Percentiles rank a stretch among this genome's conserved stretches.
These are phyloP conservation scores for Alternaria ethzedia DNA, from an alignment of 2,329 filamentous ascomycete genomes.

Conservation along the genomic window DNA sequence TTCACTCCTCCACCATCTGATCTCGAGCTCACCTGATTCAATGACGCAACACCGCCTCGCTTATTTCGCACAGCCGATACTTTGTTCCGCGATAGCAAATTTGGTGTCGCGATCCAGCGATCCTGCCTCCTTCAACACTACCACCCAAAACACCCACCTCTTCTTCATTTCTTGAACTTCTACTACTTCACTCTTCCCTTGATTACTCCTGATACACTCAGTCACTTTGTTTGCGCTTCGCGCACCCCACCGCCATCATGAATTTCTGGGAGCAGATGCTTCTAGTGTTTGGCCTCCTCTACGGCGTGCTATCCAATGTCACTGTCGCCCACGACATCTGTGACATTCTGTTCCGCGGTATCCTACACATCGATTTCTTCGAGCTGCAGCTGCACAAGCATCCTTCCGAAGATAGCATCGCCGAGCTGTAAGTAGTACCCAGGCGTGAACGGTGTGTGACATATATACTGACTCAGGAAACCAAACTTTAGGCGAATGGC, in stretches of 20 bases:
- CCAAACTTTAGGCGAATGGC: too few relatives aligned
- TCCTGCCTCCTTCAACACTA: background rate
- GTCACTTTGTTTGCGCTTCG: background rate
- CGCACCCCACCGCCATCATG: background rate
- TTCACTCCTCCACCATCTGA: background rate
- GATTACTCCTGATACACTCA: background rate
- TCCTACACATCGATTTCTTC: too few relatives aligned
- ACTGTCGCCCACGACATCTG: too few relatives aligned
- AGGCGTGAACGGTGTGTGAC: too few relatives aligned
- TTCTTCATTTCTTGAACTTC: background rate
- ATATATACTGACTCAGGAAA: too few relatives aligned
- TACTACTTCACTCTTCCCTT: background rate
- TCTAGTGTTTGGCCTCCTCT: too few relatives aligned
- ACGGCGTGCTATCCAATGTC: too few relatives aligned
- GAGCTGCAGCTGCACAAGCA: too few relatives aligned
- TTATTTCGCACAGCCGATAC: background rate
- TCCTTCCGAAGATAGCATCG: too few relatives aligned
- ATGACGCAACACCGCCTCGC: background rate
- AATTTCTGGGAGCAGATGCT: too few relatives aligned
- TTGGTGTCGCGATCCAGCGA: background rate
- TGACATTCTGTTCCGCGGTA: too few relatives aligned
- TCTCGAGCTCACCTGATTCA: background rate
- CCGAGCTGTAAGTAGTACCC: too few relatives aligned
- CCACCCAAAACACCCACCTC: background rate
- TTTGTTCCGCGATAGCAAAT: background rate